Conservation (phyloP, 2,329 filamentous ascomycete genomes). For the Amauroascus verrucosus region DNA sequence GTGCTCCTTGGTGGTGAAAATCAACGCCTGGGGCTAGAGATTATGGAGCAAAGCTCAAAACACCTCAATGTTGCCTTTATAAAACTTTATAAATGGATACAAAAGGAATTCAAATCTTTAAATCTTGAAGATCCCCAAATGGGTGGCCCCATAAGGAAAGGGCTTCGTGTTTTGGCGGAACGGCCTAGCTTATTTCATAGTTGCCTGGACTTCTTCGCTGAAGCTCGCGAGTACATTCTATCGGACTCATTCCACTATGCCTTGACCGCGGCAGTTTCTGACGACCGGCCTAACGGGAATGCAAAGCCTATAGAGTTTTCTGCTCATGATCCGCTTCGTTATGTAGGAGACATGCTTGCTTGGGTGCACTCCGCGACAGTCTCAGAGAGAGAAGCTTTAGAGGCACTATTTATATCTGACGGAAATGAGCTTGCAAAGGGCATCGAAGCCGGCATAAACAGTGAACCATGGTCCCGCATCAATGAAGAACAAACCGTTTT, state of each 20-base stretch:
- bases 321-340: slow-evolving; percentile 82
- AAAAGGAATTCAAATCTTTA: slow-evolving; percentile 81
- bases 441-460: slow-evolving; percentile 67
- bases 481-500: slow-evolving; percentile 55
- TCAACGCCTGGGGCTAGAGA: slow-evolving; percentile 74
- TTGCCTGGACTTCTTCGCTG: slow-evolving; percentile 85
- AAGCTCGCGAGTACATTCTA: slow-evolving; percentile 74
- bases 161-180: slow-evolving; percentile 78
- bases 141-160: slow-evolving; percentile 69
- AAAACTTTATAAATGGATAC: slow-evolving; percentile 91
- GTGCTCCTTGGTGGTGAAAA: slow-evolving; percentile 81
- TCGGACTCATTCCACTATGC: slow-evolving; percentile 84
- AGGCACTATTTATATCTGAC: slow-evolving; percentile 82
- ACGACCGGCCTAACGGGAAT: slow-evolving; percentile 48
- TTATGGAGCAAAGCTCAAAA: slow-evolving; percentile 84
- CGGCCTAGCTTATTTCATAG: slow-evolving; percentile 83
- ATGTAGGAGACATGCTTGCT: slow-evolving; percentile 93
- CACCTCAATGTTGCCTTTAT: slow-evolving; percentile 84
- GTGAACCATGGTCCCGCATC: slow-evolving; percentile 67
- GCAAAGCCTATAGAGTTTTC: slow-evolving; percentile 88
- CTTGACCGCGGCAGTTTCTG: slow-evolving; percentile 60
- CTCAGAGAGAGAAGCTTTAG: slow-evolving; percentile 83
- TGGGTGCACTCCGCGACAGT: slow-evolving; percentile 94
- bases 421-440: slow-evolving; percentile 78
- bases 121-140: slow-evolving; percentile 94